Conservation (phyloP, 345 rosid species). For the Bruguiera sexangula region DNA sequence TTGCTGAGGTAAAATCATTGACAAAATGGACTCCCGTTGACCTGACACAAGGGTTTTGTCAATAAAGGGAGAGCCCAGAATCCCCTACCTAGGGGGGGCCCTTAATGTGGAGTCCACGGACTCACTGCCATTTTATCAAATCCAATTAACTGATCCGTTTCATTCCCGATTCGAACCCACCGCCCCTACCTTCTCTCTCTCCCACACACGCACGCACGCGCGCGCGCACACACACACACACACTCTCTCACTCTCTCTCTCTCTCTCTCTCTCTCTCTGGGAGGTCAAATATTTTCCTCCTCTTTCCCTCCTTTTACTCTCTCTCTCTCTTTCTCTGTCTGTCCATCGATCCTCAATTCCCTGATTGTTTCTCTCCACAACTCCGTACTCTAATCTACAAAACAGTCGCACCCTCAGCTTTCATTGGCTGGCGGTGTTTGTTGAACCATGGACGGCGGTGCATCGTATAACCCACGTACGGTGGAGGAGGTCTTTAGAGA, state of each 20-base stretch:
- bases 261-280: neutral
- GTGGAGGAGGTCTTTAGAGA: slow-evolving; percentile 27
- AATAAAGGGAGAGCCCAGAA: too few species aligned
- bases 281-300: slow-evolving; percentile 13
- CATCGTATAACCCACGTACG: slow-evolving; percentile 24
- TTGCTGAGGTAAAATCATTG: too few species aligned
- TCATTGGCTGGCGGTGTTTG: neutral
- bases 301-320: slow-evolving; percentile 18
- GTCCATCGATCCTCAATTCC: slow-evolving; percentile 3
- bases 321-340: neutral
- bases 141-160: too few species aligned
- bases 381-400: neutral
- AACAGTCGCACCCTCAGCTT: neutral
- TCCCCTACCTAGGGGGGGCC: too few species aligned
- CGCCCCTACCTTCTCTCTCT: too few species aligned
- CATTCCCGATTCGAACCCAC: too few species aligned
- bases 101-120: too few species aligned
- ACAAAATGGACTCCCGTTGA: too few species aligned
- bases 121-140: too few species aligned
- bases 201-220: too few species aligned
- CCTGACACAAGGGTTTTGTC: too few species aligned
- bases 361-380: neutral
- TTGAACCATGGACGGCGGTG: slow-evolving; percentile 17
- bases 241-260: neutral
- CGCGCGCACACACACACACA: too few species aligned